Conservation (phyloP, 192 early-diverging fungal species). For the Linnemannia schmuckeri region DNA sequence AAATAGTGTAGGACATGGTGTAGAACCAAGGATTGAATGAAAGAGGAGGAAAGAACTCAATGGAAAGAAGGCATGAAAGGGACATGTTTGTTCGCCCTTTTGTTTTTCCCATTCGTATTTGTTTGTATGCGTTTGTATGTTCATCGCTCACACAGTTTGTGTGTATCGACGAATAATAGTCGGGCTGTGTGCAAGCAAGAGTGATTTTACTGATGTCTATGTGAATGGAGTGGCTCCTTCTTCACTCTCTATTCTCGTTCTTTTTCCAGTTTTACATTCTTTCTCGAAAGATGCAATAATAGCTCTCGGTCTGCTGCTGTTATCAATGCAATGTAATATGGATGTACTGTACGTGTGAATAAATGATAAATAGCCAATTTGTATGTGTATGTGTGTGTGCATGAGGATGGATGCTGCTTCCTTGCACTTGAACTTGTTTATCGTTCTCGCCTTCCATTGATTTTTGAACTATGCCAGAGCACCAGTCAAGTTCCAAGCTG, state of each 20-base stretch:
- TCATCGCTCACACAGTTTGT: neutral
- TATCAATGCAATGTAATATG: neutral
- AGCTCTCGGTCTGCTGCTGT: neutral
- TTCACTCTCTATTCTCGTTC: neutral
- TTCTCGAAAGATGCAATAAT: neutral
- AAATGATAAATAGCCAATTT: no score
- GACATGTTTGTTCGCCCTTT: neutral
- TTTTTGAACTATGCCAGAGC: neutral
- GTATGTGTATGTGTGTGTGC: neutral
- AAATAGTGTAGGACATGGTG: neutral
- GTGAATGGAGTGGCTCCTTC: neutral
- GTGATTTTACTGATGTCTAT: neutral
- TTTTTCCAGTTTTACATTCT: neutral
- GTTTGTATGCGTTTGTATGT: neutral
- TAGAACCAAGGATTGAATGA: constrained; percentile 1
- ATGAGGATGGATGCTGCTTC: neutral
- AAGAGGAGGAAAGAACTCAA: neutral
- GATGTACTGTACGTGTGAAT: no score
- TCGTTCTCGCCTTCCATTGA: neutral
- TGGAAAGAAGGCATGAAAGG: neutral
- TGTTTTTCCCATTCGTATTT: neutral
- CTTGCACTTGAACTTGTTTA: neutral
- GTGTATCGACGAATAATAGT: neutral
- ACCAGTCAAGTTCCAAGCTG: neutral
- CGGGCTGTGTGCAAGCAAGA: neutral